Conservation (phyloP, 106 monocot species). For the Phalaenopsis aphrodite region DNA sequence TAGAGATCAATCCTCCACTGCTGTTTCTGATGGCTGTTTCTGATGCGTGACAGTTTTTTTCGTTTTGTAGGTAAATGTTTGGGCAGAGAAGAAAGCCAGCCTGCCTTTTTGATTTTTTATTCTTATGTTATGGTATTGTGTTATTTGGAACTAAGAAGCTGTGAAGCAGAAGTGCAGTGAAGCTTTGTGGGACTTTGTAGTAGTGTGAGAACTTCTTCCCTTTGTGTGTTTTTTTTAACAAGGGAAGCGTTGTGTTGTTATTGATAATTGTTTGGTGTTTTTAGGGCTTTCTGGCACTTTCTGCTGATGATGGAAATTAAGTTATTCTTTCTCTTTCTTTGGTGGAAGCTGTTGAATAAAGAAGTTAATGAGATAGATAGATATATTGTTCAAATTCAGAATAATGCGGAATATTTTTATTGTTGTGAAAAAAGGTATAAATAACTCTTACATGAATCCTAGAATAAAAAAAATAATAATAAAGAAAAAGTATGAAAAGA, state of each 20-base stretch:
- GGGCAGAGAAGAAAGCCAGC: background rate
- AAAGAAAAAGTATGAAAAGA: too few relatives aligned
- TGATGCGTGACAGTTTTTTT: background rate
- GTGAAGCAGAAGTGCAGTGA: background rate
- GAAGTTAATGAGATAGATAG: too few relatives aligned
- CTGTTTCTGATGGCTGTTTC: background rate
- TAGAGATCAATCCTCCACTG: background rate
- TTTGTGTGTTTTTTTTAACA: background rate
- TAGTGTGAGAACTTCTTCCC: constrained; percentile 5
- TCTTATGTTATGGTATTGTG: background rate
- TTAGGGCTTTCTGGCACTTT: background rate
- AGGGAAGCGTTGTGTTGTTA: constrained; percentile 2
- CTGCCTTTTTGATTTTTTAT: background rate
- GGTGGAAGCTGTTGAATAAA: too few relatives aligned
- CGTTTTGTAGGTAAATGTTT: background rate
- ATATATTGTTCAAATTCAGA: too few relatives aligned
- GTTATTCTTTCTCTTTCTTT: background rate
- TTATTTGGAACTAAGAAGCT: background rate
- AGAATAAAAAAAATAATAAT: too few relatives aligned
- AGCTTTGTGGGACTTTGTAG: background rate
- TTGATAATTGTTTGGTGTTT: background rate
- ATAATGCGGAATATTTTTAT: too few relatives aligned
- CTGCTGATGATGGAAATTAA: background rate
- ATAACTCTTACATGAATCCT: too few relatives aligned
- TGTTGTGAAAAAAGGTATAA: too few relatives aligned